These are phyloP conservation scores for Talinum fruticosum DNA, from an alignment of 148 eudicot species.

Conservation along the genomic window DNA sequence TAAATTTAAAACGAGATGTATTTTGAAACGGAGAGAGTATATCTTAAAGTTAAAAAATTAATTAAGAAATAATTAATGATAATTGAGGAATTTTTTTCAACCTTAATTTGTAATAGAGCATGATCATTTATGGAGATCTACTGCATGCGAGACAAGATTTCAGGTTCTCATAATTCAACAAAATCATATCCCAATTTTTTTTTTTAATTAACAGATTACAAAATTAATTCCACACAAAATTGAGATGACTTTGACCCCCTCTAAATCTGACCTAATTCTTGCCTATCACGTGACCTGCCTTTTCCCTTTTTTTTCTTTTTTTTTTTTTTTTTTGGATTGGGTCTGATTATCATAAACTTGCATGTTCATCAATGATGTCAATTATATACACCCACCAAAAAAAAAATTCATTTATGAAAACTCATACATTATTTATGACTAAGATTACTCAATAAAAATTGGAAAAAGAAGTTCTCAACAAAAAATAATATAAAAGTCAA, in stretches of 20 bases:
- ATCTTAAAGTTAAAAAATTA: too few relatives aligned
- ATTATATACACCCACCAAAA: not conserved
- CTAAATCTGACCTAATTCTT: not conserved
- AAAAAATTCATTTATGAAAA: too few relatives aligned
- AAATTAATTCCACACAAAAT: not conserved
- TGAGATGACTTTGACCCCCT: conserved; percentile 5
- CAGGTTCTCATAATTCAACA: conserved; percentile 15
- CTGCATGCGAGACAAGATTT: conserved; percentile 11
- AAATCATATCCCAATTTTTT: not conserved
- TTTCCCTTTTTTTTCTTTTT: not conserved
- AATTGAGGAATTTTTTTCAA: too few relatives aligned
- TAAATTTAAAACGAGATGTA: too few relatives aligned
- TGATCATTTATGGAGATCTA: not conserved
- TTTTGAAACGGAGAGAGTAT: too few relatives aligned
- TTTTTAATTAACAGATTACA: not conserved
- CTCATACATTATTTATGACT: too few relatives aligned
- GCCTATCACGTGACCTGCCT: conserved; percentile 10
- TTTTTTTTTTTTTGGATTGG: not conserved
- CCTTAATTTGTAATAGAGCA: not conserved
- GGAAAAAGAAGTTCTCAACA: too few relatives aligned
- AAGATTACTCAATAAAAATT: too few relatives aligned
- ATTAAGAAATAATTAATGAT: too few relatives aligned
- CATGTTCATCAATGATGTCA: not conserved
- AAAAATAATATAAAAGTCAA: too few relatives aligned
- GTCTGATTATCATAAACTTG: not conserved